A percentile compares a stretch with the other conserved stretches of the same genome.
Evolutionary conservation across 345 rosid species (phyloP).

Genomic region (Aquilaria yunnanensis): DNA sequence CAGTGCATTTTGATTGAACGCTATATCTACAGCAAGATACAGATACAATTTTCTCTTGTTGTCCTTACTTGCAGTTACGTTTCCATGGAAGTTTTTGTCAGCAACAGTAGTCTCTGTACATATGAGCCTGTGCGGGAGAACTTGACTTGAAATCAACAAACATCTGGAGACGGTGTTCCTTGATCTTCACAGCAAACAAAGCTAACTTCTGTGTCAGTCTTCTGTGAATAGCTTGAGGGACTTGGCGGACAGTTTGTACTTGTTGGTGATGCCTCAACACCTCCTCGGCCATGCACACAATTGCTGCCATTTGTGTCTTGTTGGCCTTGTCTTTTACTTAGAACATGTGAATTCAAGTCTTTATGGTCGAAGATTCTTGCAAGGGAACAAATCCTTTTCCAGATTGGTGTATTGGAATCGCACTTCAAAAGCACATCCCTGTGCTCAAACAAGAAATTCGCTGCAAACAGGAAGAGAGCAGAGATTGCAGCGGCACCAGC

Average conservation of each 20-base stretch:
- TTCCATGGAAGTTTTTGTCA: too few relatives aligned
- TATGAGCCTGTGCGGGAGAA: too few relatives aligned
- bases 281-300: background rate
- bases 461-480: constrained; percentile 22
- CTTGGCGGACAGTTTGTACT: background rate
- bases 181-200: too few relatives aligned
- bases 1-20: too few relatives aligned
- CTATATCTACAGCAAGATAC: too few relatives aligned
- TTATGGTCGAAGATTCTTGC: too few relatives aligned
- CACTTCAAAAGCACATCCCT: constrained; percentile 5
- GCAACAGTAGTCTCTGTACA: too few relatives aligned
- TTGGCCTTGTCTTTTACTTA: background rate
- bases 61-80: too few relatives aligned
- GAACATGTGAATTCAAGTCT: background rate
- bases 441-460: constrained; percentile 14
- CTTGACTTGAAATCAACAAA: too few relatives aligned
- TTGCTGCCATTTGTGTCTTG: background rate
- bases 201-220: too few relatives aligned
- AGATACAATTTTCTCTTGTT: too few relatives aligned
- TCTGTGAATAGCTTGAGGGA: background rate
- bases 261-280: background rate
- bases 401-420: constrained; percentile 16
- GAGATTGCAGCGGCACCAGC: constrained; percentile 23
- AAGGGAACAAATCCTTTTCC: constrained; percentile 10
- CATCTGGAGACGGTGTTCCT: too few relatives aligned